Evolutionary conservation across 495 filamentous ascomycete species (phyloP).

Genomic region (Penicillium argentinense): DNA sequence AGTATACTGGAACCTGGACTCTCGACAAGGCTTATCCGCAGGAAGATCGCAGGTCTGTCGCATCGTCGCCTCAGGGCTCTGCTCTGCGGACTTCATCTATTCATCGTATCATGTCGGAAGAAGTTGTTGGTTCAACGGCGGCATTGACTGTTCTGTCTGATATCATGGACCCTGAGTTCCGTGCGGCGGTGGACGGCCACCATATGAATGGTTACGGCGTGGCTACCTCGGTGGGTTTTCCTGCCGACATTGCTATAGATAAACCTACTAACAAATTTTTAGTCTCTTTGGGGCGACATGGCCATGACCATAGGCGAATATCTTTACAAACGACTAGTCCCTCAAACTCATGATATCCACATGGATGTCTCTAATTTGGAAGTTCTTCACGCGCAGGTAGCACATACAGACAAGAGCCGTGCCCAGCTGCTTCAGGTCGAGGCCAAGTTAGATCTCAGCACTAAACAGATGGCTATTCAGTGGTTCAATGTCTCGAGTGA

Average conservation of each 20-base stretch:
- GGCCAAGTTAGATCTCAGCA: slow-evolving; percentile 12
- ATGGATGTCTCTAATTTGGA: slow-evolving; percentile 32
- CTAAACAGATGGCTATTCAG: slow-evolving; percentile 6
- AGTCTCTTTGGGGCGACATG: slow-evolving; percentile 35
- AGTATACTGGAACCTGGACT: slow-evolving; percentile 34
- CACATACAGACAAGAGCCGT: slow-evolving; percentile 6
- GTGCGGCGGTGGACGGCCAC: slow-evolving; percentile 29
- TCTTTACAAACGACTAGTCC: slow-evolving; percentile 15
- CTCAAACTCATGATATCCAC: slow-evolving; percentile 7
- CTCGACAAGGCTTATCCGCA: slow-evolving; percentile 31
- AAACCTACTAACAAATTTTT: background rate
- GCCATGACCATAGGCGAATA: slow-evolving; percentile 28
- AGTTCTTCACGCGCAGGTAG: slow-evolving; percentile 36
- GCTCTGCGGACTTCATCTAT: slow-evolving; percentile 10
- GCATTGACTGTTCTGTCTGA: slow-evolving; percentile 29
- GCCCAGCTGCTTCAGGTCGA: slow-evolving; percentile 19
- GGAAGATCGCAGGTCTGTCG: background rate
- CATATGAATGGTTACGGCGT: slow-evolving; percentile 41
- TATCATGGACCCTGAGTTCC: slow-evolving; percentile 34
- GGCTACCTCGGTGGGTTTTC: slow-evolving; percentile 32
- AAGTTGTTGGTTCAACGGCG: slow-evolving; percentile 10
- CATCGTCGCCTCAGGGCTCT: slow-evolving; percentile 1
- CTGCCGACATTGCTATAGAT: background rate
- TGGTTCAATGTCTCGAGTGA: slow-evolving; percentile 14
- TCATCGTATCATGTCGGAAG: slow-evolving; percentile 29